A percentile compares a stretch with the other conserved stretches of the same genome.
Conservation (phyloP, 257 asterid species). For the Orobanche coerulescens region DNA sequence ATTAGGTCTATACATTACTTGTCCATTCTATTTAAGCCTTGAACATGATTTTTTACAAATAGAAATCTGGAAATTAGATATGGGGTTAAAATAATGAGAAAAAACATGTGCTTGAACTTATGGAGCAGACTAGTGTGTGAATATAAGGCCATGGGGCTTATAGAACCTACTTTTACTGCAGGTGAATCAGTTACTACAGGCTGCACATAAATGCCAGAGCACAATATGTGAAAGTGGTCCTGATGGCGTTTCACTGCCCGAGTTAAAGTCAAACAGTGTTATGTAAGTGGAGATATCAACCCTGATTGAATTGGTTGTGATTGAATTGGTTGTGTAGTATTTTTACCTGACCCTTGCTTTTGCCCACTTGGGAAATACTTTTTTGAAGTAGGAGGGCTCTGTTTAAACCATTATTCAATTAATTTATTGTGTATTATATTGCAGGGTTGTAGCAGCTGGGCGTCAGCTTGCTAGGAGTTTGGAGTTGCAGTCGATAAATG, state of each 20-base stretch:
- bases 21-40: not conserved
- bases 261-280: constrained; percentile 74
- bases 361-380: not conserved
- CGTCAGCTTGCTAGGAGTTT: constrained; percentile 89
- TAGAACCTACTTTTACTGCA: constrained; percentile 26
- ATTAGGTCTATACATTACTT: not conserved
- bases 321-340: no score
- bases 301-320: no score
- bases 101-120: not conserved
- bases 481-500: constrained; percentile 87
- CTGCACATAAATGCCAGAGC: constrained; percentile 88
- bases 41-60: not conserved
- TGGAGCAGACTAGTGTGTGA: not conserved
- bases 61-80: not conserved
- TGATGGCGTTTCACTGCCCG: constrained; percentile 69
- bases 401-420: not conserved
- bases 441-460: constrained; percentile 85
- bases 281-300: constrained; percentile 41
- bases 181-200: constrained; percentile 89
- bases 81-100: not conserved
- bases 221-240: constrained; percentile 74
- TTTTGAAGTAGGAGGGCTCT: not conserved
- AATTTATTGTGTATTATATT: constrained; percentile 12
- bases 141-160: not conserved
- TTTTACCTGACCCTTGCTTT: no score